Conservation (phyloP, 1,139 yeast species). For the Debaryomyces nepalensis region DNA sequence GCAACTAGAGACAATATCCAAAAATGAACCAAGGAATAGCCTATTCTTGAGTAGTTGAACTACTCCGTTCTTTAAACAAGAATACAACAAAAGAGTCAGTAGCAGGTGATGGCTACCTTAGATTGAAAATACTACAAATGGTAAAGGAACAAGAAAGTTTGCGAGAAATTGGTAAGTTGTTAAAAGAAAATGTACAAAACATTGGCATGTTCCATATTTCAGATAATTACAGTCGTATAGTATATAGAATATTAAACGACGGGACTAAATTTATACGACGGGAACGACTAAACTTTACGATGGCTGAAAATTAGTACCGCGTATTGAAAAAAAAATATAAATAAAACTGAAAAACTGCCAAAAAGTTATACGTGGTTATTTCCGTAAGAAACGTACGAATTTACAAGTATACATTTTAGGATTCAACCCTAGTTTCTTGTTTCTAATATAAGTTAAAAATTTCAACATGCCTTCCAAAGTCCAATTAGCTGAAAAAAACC, state of each 20-base stretch:
- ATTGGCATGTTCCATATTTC: neutral
- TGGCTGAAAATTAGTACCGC: conserved; percentile 4
- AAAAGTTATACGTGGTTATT: conserved; percentile 1
- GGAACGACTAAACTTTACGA: conserved; percentile 14
- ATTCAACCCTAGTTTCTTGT: conserved; percentile 3
- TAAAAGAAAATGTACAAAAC: conserved; percentile 39
- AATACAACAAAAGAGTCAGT: no score
- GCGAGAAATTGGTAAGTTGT: conserved; percentile 39
- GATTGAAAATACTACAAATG: no score
- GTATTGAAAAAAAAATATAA: conserved; percentile 6
- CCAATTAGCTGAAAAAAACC: conserved; percentile 41
- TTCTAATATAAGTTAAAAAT: neutral
- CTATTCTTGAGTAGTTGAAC: conserved; percentile 19
- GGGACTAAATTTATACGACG: conserved; percentile 15
- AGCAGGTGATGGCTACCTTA: no score
- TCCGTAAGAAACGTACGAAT: neutral
- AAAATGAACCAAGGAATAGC: conserved; percentile 15
- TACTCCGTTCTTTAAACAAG: conserved; percentile 10
- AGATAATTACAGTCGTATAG: neutral
- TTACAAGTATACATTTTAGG: neutral
- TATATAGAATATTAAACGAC: conserved; percentile 8
- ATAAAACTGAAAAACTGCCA: conserved; percentile 6
- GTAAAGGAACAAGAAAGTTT: conserved; percentile 26
- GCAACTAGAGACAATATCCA: conserved; percentile 24
- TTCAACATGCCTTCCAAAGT: conserved; percentile 18